phyloP scores from a whole-genome alignment of 2,329 filamentous ascomycete species.

The Apiospora rasikravindrae region DNA sequence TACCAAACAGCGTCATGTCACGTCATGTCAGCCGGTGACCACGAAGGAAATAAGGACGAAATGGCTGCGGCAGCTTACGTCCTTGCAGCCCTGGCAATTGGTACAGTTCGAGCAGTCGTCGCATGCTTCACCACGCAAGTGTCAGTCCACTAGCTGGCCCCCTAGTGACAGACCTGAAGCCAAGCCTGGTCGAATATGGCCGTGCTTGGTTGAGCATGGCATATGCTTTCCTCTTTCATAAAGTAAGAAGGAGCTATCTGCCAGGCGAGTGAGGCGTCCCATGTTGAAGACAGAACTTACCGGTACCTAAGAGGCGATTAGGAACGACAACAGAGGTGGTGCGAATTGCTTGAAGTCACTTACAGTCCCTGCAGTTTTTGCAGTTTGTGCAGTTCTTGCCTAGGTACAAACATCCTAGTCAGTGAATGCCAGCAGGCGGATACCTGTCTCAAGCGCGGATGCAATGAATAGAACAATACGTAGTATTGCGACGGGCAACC shows the following conservation, averaged over 20 bases:
- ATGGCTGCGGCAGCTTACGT: not conserved
- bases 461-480: not conserved
- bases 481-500: not conserved
- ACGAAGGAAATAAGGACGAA: not conserved
- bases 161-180: not conserved
- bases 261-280: not conserved
- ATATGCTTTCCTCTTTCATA: not conserved
- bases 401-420: not conserved
- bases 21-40: not conserved
- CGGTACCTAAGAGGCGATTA: not conserved
- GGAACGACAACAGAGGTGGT: not conserved
- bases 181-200: not conserved
- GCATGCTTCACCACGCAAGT: not conserved
- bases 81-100: not conserved
- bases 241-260: too few species aligned
- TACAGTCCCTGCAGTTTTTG: constrained; percentile 20
- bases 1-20: not conserved
- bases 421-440: not conserved
- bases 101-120: constrained; percentile 19
- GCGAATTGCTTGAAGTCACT: not conserved
- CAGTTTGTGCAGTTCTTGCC: constrained; percentile 22
- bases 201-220: not conserved
- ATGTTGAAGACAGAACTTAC: not conserved
- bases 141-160: not conserved
- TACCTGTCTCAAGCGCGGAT: not conserved